Evolutionary conservation across 192 early-diverging fungal genomes (phyloP).

Genomic region (Gigaspora rosea): DNA sequence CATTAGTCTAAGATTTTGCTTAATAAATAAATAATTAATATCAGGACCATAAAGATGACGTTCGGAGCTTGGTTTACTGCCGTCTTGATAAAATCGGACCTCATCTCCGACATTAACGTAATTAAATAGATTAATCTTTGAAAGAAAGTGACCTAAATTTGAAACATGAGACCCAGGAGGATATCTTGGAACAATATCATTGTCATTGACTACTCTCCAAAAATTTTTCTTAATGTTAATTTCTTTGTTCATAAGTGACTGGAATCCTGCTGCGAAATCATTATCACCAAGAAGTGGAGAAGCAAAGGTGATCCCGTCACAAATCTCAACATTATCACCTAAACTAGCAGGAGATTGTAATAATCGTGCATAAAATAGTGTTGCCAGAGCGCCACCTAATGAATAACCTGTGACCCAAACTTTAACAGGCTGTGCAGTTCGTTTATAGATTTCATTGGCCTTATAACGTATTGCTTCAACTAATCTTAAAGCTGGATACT

Average conservation of each 20-base stretch:
- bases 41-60: background rate
- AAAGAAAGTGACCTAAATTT: conserved; percentile 21
- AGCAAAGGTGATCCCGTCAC: conserved; percentile 47
- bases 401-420: conserved; percentile 59
- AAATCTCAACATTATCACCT: background rate
- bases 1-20: background rate
- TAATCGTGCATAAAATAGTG: conserved; percentile 47
- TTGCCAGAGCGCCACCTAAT: conserved; percentile 51
- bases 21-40: background rate
- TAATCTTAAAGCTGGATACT: conserved; percentile 50
- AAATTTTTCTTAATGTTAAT: conserved; percentile 32
- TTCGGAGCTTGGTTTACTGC: background rate
- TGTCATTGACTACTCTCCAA: conserved; percentile 51
- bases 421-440: conserved; percentile 36
- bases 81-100: conserved; percentile 18
- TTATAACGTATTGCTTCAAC: conserved; percentile 40
- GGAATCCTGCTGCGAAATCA: conserved; percentile 48
- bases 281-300: conserved; percentile 51
- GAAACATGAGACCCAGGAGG: conserved; percentile 43
- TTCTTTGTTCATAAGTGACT: conserved; percentile 34
- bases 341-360: conserved; percentile 39
- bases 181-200: conserved; percentile 45
- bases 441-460: conserved; percentile 33
- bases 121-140: conserved; percentile 11
- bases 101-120: conserved; percentile 18